Evolutionary conservation across 495 filamentous ascomycete genomes (phyloP), one percentile per base, ranked within the genome.

Genomic region (Annulohypoxylon stygium): DNA sequence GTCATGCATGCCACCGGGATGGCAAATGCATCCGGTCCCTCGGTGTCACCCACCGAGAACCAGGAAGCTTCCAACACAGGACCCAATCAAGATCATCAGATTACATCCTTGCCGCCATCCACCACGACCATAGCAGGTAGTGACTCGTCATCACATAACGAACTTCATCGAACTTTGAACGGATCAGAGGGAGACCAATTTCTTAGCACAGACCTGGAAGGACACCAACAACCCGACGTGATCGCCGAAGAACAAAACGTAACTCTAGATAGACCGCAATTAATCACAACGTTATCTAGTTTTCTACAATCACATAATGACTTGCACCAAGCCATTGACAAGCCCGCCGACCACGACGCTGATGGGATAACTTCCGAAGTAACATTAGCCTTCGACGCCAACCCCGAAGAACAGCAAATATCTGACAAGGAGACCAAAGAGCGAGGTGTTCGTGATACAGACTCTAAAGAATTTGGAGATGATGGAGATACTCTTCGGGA

Each of bases 151-250:
- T 25, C 53, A 36, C 53, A 57, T 0, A 34, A 37, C 4, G 53
- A 57, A 33, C 53, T 57, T 39, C 53, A 57, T 57, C 33, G 5
- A 33, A 57, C 53, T 16, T 6, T 57, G n/a, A 57, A 57, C 25
- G 16, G 4, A 33, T 54, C 50, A 14, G 50, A 54, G 4, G 50
- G 30, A 11, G 3, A n/a, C 1, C 50, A 33, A 11, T n/a, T n/a
- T 54, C 12, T 8, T 26, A 54, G 25, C 25, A 54, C 5, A 20
- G 48, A 26, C 20, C 20, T 23, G 8, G 20, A 26, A 18, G 48
- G 23, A 51, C 48, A 51, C 18, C 20, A 51, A 18, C 20, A 11
- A 12, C 14, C 53, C 12, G 26, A 53, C 4, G 11, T 26, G 4
- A 33, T 14, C 7, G 14, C 30, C 14, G 53, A 37, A 57, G 53